A percentile compares a stretch with the other conserved stretches of the same genome.
These are phyloP conservation scores for Cutaneotrichosporon cutaneum DNA, from an alignment of 1,284 basidiomycete genomes.

Conservation along the genomic window DNA sequence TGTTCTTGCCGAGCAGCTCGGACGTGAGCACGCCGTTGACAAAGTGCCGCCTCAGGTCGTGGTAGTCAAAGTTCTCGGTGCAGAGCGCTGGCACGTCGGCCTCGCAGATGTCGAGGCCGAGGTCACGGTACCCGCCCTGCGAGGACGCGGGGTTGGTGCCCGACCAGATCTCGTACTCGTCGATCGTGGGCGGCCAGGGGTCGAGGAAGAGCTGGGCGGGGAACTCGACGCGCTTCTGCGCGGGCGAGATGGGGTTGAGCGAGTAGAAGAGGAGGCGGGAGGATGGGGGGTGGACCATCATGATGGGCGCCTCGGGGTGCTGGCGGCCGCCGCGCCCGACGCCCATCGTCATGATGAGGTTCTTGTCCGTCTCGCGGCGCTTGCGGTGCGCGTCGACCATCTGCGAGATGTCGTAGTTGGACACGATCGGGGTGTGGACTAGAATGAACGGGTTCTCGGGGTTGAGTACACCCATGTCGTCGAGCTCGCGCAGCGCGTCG, in stretches of 20 bases:
- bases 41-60: constrained; percentile 86
- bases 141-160: constrained; percentile 45
- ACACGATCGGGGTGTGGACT: constrained; percentile 89
- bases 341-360: constrained; percentile 94
- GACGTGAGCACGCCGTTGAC: constrained; percentile 95
- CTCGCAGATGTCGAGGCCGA: constrained; percentile 57
- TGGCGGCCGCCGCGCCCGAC: constrained; percentile 57
- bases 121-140: constrained; percentile 46
- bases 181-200: constrained; percentile 54
- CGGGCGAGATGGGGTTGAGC: constrained; percentile 47
- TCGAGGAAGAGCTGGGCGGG: constrained; percentile 54
- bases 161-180: constrained; percentile 85
- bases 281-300: constrained; percentile 51
- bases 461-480: constrained; percentile 62
- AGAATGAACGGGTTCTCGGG: constrained; percentile 79
- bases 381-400: constrained; percentile 87
- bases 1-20: constrained; percentile 92
- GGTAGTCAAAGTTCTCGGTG: constrained; percentile 99
- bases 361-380: constrained; percentile 79
- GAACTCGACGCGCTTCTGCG: constrained; percentile 44
- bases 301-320: constrained; percentile 52
- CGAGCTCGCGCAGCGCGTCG: constrained; percentile 95
- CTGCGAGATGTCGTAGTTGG: constrained; percentile 85
- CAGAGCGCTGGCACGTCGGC: constrained; percentile 80
- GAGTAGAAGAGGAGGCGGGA: constrained; percentile 48